Evolutionary conservation across 164 flowering plant species (phyloP), one percentile per base, ranked within the genome.

Genomic region (Akebia trifoliata): DNA sequence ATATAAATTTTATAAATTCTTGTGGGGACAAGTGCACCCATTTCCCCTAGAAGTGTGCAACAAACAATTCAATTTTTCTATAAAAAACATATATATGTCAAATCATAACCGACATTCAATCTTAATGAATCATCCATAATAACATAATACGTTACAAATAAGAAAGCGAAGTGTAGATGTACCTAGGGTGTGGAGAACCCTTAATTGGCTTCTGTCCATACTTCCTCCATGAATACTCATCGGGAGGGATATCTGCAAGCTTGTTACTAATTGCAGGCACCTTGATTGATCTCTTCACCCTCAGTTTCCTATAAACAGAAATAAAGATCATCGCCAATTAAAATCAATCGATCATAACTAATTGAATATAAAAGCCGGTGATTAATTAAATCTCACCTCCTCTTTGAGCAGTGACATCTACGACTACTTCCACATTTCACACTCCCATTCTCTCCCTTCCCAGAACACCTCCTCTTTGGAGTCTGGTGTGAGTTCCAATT

Each of bases 151-250:
- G 57, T 8, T 12, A 20, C 4, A 18, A 60, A 34, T 11, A 57
- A 12, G 47, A 34, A 8, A 61, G 36, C 4, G 47, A 26, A 45
- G 44, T 32, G 40, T 39, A 46, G 35, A 36, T 24, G 47, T 76
- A 90, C 97, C 99, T 84, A 9, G 99, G 97, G 34, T 93, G 94
- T 49, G 99, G 97, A 56, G 99, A 93, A 60, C 99, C 97, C 74
- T 93, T 90, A 73, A 90, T 93, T 17, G 97, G 97, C 72, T 93
- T 93, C 75, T 93, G 99, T 17, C 97, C 99, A 68, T 90, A 93
- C 65, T 90, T 93, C 69, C 97, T 87, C 97, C 97, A 90, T 9
- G 97, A 87, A 67, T 81, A 90, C 62, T 87, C 99, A 69, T 93
- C 97, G 1, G 96, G 89, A 55, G 99, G 97, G 28, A 90, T 94